Base-by-base conservation (phyloP, 2,329 filamentous ascomycete species). In the Orbilia ellipsospora region DNA sequence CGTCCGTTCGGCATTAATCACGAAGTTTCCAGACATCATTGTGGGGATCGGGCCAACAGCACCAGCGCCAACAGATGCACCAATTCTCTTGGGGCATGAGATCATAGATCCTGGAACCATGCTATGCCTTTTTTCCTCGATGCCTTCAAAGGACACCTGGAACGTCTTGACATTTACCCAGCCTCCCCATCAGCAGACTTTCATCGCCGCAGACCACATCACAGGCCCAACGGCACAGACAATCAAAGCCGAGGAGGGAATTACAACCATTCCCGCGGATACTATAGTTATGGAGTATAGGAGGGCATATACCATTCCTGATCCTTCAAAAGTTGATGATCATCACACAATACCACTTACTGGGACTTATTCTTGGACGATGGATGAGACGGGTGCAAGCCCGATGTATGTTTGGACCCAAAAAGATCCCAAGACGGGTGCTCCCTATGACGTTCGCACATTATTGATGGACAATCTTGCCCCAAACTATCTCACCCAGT, bases 141-240 rank as follows among this genome's bases (percentile, higher is more conserved):
- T 78, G 0, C 80, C 81, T 10, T 36, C 31, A 36, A 36, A 36
- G 31, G 31, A 36, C 31, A 36, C 31, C 31, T 79, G 83, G n/a
- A n/a, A 77, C 0, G 57, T 66, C 0, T 79, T 84, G 12, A 76
- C 67, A 4, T 78, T 84, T 57, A 78, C 79, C 0, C 81, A 83
- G 77, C 83, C 83, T 0, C 78, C 82, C 1, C 83, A 84, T 75
- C 83, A 84, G 73, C 82, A 83, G 77, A 78, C 78, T 2, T 84
- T 83, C 61, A 77, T 79, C 2, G 78, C 78, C 2, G 80, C 57
- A 3, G 44, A 48, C 4, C 52, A 56, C 20, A 36, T 56, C 52
- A 56, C 52, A 36, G 50, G 50, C 16, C 50, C n/a, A 16, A 52
- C 50, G 50, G 50, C 18, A 52, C 50, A 23, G 50, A 52, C 16